Percentiles rank a stretch among this genome's conserved stretches.
These are phyloP conservation scores for Russula ochroleuca DNA, from an alignment of 768 basidiomycete species.

Conservation along the genomic window DNA sequence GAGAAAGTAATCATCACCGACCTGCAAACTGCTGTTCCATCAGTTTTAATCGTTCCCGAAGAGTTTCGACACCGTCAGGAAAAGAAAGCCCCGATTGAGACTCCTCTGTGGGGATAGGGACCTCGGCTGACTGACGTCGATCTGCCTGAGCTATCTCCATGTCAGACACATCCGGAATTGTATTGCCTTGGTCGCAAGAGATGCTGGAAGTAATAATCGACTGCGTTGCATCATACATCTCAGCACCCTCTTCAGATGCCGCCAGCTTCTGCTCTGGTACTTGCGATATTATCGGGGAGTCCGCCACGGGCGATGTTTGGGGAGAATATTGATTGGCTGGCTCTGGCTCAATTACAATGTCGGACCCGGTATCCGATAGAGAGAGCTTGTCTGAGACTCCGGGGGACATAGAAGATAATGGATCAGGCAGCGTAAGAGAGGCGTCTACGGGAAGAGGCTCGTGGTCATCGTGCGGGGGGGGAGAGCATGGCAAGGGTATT, in stretches of 20 bases:
- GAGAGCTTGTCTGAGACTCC: not conserved
- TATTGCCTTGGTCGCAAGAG: not conserved
- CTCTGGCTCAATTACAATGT: not conserved
- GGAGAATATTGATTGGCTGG: not conserved
- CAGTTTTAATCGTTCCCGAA: conserved; percentile 62
- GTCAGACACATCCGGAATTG: not conserved
- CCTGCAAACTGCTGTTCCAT: conserved; percentile 78
- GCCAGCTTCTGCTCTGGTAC: not conserved
- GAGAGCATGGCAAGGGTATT: conserved; percentile 22
- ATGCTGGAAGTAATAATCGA: not conserved
- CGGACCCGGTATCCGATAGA: not conserved
- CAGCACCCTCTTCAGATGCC: not conserved
- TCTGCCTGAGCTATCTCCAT: not conserved
- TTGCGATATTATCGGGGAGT: not conserved
- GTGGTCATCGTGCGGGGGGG: conserved; percentile 12
- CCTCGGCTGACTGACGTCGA: not conserved
- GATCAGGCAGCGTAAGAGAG: not conserved
- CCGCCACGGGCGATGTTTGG: not conserved
- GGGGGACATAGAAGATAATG: not conserved
- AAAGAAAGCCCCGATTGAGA: conserved; percentile 15
- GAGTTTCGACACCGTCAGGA: conserved; percentile 44
- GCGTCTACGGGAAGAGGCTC: not conserved
- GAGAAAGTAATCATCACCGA: conserved; percentile 31
- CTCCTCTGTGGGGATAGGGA: not conserved
- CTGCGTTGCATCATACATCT: not conserved